A percentile compares a stretch with the other conserved stretches of the same genome.
These are phyloP conservation scores for Zoysia pacifica DNA, from an alignment of 176 grass and related monocot genomes.

Conservation along the genomic window DNA sequence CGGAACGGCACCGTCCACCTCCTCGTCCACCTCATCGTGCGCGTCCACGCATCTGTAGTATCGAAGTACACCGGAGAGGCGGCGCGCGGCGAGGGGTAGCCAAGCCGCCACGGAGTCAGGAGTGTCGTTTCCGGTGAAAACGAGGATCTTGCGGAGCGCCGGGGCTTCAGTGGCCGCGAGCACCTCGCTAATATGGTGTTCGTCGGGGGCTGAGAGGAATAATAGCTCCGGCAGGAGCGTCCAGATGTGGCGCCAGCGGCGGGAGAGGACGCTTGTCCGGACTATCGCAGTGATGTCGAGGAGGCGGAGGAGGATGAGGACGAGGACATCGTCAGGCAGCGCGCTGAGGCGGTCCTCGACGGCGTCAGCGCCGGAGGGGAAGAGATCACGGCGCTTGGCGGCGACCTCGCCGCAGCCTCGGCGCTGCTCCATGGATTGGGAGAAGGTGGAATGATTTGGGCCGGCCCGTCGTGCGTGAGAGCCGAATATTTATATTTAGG, in stretches of 20 bases:
- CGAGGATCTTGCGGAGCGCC: neutral
- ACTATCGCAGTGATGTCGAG: too few relatives aligned
- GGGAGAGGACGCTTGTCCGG: too few relatives aligned
- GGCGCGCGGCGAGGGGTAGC: constrained; percentile 33
- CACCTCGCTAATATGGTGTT: too few relatives aligned
- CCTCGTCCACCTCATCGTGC: too few relatives aligned
- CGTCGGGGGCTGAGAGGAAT: too few relatives aligned
- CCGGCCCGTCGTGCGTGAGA: too few relatives aligned
- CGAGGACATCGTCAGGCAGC: neutral
- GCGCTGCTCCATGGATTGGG: neutral
- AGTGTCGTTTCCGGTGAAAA: neutral
- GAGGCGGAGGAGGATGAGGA: too few relatives aligned
- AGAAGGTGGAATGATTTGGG: too few relatives aligned
- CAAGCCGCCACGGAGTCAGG: constrained; percentile 12
- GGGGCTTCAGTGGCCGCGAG: neutral
- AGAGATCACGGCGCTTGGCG: neutral
- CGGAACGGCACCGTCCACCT: neutral
- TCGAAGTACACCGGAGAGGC: neutral
- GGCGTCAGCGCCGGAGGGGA: neutral
- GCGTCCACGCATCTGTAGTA: neutral
- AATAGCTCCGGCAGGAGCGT: too few relatives aligned
- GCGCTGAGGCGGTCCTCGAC: neutral
- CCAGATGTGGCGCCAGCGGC: too few relatives aligned
- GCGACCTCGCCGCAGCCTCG: neutral
- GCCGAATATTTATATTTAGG: too few relatives aligned